phyloP scores from a whole-genome alignment of 164 flowering plant species.

The Aristolochia fimbriata region DNA sequence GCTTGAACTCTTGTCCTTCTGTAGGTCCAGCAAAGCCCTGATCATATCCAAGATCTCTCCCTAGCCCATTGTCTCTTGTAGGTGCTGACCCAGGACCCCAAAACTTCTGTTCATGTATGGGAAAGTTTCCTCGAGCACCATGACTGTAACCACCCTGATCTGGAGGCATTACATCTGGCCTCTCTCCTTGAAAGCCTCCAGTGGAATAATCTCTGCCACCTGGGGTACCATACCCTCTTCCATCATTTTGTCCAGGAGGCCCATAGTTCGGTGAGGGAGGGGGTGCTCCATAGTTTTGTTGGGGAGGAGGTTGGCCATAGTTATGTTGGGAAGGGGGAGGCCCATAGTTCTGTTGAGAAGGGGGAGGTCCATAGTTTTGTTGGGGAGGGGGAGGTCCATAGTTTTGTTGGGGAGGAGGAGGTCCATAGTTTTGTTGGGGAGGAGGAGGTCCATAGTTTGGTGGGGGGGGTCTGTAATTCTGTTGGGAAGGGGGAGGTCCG shows the following conservation, averaged over 20 bases:
- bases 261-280: slow-evolving; percentile 12
- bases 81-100: slow-evolving; percentile 21
- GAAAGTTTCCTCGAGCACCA: slow-evolving; percentile 11
- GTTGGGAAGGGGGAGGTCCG: slow-evolving; percentile 12
- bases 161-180: slow-evolving; percentile 8
- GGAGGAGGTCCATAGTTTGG: slow-evolving; percentile 17
- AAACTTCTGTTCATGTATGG: slow-evolving; percentile 22
- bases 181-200: slow-evolving; percentile 4
- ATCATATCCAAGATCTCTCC: slow-evolving; percentile 13
- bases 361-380: slow-evolving; percentile 18
- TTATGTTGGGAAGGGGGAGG: slow-evolving; percentile 25
- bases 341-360: slow-evolving; percentile 12
- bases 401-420: slow-evolving; percentile 10
- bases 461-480: no score
- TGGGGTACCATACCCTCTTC: slow-evolving; percentile 21
- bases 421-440: slow-evolving; percentile 19
- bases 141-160: slow-evolving; percentile 2
- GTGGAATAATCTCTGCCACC: slow-evolving; percentile 7
- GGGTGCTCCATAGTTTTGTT: slow-evolving; percentile 17
- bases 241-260: slow-evolving; percentile 25
- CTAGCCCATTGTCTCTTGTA: slow-evolving; percentile 19
- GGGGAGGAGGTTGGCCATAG: slow-evolving; percentile 8
- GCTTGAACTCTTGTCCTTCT: slow-evolving; percentile 17
- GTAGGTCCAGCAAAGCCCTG: slow-evolving; percentile 16
- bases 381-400: slow-evolving; percentile 21